These are phyloP conservation scores for Penicillium sp. DNA, from an alignment of 2,329 filamentous ascomycete species.

Conservation along the genomic window DNA sequence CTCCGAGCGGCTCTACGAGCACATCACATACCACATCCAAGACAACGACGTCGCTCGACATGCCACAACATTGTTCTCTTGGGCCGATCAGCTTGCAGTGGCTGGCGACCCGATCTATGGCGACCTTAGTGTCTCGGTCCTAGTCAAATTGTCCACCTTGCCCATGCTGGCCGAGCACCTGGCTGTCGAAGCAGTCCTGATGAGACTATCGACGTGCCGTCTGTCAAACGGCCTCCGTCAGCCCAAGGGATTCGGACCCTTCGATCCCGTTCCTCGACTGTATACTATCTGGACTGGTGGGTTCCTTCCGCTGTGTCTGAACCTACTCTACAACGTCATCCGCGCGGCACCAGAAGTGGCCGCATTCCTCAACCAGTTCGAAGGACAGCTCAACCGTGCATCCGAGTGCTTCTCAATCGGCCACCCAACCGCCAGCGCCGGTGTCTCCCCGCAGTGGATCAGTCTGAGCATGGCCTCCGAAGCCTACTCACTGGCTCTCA, in stretches of 20 bases:
- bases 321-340: conserved; percentile 79
- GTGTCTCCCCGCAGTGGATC: conserved; percentile 58
- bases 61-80: conserved; percentile 84
- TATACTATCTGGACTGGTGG: conserved; percentile 90
- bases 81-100: conserved; percentile 79
- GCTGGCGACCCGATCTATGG: conserved; percentile 86
- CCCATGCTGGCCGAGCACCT: conserved; percentile 82
- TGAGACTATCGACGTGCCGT: conserved; percentile 74
- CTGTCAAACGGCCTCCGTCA: conserved; percentile 73
- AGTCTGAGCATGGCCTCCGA: conserved; percentile 73
- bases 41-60: conserved; percentile 70
- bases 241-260: conserved; percentile 68
- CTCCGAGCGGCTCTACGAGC: conserved; percentile 67
- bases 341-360: conserved; percentile 79
- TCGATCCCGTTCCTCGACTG: conserved; percentile 72
- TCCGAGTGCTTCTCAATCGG: conserved; percentile 64
- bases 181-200: conserved; percentile 79
- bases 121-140: conserved; percentile 83
- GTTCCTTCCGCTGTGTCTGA: conserved; percentile 82
- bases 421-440: conserved; percentile 45
- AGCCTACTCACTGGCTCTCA: conserved; percentile 72
- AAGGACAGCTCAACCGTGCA: conserved; percentile 70
- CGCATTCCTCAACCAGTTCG: conserved; percentile 86
- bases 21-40: conserved; percentile 68
- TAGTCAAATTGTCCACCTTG: conserved; percentile 81